These are phyloP conservation scores for Lithohypha guttulata DNA, from an alignment of 2,329 filamentous ascomycete species.

Conservation along the genomic window DNA sequence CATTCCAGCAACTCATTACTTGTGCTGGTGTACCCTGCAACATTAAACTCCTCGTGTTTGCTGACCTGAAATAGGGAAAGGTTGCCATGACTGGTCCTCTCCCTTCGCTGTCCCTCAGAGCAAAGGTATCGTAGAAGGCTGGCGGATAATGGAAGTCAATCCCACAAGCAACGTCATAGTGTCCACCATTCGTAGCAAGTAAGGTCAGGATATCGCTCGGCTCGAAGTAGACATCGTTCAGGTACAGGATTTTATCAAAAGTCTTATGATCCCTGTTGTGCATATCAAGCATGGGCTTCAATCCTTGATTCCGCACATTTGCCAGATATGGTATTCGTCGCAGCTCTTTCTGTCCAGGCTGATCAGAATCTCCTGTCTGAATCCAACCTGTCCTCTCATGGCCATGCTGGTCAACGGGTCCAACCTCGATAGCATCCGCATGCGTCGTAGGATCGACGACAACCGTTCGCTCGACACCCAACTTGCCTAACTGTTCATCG, in stretches of 20 bases:
- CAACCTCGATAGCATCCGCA: conserved; percentile 41
- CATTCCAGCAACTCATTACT: conserved; percentile 60
- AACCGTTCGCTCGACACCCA: conserved; percentile 48
- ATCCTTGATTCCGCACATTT: conserved; percentile 50
- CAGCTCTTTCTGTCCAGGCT: conserved; percentile 41
- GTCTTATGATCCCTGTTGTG: conserved; percentile 40
- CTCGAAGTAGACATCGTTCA: conserved; percentile 41
- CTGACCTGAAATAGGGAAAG: conserved; percentile 52
- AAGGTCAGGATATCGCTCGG: conserved; percentile 45
- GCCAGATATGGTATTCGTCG: conserved; percentile 61
- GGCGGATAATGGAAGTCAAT: conserved; percentile 54
- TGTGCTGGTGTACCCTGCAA: conserved; percentile 42
- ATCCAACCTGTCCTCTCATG: conserved; percentile 48
- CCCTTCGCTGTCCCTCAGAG: conserved; percentile 56
- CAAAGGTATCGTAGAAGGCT: conserved; percentile 64
- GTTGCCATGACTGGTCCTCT: conserved; percentile 52
- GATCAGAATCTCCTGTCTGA: conserved; percentile 31
- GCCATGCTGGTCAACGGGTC: conserved; percentile 32
- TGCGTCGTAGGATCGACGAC: conserved; percentile 50
- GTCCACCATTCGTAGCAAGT: conserved; percentile 46
- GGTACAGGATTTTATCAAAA: conserved; percentile 50
- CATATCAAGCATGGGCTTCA: conserved; percentile 45
- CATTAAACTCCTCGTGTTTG: conserved; percentile 43
- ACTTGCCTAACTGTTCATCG: conserved; percentile 32
- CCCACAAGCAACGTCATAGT: conserved; percentile 59